Evolutionary conservation across 208 protist species (phyloP).

Genomic region (Tritrichomonas foetus): DNA sequence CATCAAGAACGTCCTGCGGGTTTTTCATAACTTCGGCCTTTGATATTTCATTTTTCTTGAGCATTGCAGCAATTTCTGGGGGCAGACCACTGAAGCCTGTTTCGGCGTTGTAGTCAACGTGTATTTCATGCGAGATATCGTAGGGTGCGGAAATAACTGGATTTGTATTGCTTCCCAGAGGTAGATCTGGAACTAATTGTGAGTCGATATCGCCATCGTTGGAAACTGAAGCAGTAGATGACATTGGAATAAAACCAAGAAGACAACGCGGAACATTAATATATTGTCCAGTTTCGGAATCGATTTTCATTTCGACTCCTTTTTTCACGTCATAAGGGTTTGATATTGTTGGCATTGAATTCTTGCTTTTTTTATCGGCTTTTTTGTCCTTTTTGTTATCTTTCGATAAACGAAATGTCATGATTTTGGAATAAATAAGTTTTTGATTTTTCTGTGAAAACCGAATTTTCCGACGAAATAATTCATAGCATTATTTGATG

Average conservation of each 20-base stretch:
- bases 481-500: no score
- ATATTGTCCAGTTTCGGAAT: neutral
- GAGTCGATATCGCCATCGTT: neutral
- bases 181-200: neutral
- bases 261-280: slow-evolving; percentile 7
- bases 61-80: neutral
- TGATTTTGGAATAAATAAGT: no score
- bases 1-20: neutral
- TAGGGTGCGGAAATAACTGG: neutral
- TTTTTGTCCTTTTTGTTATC: no score
- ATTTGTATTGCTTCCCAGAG: neutral
- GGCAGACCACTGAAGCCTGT: neutral
- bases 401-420: no score
- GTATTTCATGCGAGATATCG: neutral
- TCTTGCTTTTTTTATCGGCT: no score
- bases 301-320: neutral
- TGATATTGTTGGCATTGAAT: neutral
- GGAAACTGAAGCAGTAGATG: neutral
- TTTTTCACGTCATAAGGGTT: neutral
- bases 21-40: neutral
- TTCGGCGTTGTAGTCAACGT: neutral
- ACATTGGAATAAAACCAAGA: neutral
- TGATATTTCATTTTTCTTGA: neutral
- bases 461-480: no score
- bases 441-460: no score